Percentiles rank a stretch among this genome's conserved stretches.
These are phyloP conservation scores for Chlorella sp. DNA, from an alignment of 139 green algal species.

Conservation along the genomic window DNA sequence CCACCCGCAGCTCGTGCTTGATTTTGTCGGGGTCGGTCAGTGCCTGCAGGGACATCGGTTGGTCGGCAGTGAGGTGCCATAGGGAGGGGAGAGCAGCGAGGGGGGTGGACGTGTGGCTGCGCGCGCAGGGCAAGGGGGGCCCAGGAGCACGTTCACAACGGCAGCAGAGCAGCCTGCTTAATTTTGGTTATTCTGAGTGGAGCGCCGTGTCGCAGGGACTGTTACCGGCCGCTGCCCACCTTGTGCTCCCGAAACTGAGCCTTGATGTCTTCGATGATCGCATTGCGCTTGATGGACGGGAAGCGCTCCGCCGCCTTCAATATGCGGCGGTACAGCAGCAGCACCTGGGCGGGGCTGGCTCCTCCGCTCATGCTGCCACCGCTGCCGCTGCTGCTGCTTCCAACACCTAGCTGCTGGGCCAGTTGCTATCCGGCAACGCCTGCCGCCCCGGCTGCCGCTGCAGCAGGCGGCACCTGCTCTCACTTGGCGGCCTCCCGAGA, in stretches of 20 bases:
- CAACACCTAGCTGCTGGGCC: neutral
- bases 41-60: slow-evolving; percentile 32
- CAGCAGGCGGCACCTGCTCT: neutral
- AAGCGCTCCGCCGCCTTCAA: slow-evolving; percentile 79
- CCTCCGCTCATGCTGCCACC: neutral
- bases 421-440: no score
- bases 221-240: slow-evolving; percentile 33
- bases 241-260: slow-evolving; percentile 77
- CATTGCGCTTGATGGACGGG: slow-evolving; percentile 72
- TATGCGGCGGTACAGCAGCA: slow-evolving; percentile 79
- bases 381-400: no score
- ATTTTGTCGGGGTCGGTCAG: slow-evolving; percentile 53
- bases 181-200: no score
- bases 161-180: no score
- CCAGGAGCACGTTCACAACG: no score
- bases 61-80: no score
- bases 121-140: no score
- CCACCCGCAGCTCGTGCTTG: slow-evolving; percentile 31
- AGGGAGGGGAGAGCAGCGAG: no score
- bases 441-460: neutral
- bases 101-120: no score
- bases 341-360: slow-evolving; percentile 25
- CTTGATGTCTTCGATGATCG: slow-evolving; percentile 77
- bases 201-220: no score
- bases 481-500: neutral